Evolutionary conservation across 164 flowering plant genomes (phyloP), one percentile per base, ranked within the genome.

Genomic region (Tetracentron sinense): DNA sequence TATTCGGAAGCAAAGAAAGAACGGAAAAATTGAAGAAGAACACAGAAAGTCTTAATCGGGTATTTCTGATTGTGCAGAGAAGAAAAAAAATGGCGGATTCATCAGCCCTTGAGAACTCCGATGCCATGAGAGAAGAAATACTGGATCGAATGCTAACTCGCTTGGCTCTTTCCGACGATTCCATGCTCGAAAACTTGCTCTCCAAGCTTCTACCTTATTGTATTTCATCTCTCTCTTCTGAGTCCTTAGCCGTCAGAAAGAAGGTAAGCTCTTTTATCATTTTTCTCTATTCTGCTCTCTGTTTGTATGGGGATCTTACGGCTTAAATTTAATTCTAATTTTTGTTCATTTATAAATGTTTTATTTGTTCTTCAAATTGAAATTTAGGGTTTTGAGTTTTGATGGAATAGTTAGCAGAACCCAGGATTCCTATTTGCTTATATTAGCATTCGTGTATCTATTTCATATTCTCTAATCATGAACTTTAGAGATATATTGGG

Each of bases 141-240:
- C 83, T 94, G 26, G 99, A 94, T 63, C 84, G 90, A 20, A 86
- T 94, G 97, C 72, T 94, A 4, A 94, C 99, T 58, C 87, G 96
- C 2, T 61, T 94, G 48, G 99, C 99, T 42, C 83, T 94, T 52
- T 79, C 95, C 57, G 97, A 94, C 61, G 99, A 94, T 74, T 81
- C 95, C 46, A 89, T 85, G 56, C 90, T 94, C 57, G 71, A 87
- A 73, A 47, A 61, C 67, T 69, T 94, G 65, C 95, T 94, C 64
- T 61, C 85, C 68, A 91, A 80, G 85, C 83, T 94, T 62, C 96
- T 91, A 42, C 99, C 99, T 26, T 77, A 81, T 71, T 58, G 81
- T 65, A 85, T 94, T 59, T 81, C 97, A n/a, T 78, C 88, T 35
- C 93, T 94, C 60, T 83, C 93, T 16, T 76, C 88, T 58, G 61